phyloP scores from a whole-genome alignment of 1,139 yeast species.

The Maudiozyma humilis region DNA sequence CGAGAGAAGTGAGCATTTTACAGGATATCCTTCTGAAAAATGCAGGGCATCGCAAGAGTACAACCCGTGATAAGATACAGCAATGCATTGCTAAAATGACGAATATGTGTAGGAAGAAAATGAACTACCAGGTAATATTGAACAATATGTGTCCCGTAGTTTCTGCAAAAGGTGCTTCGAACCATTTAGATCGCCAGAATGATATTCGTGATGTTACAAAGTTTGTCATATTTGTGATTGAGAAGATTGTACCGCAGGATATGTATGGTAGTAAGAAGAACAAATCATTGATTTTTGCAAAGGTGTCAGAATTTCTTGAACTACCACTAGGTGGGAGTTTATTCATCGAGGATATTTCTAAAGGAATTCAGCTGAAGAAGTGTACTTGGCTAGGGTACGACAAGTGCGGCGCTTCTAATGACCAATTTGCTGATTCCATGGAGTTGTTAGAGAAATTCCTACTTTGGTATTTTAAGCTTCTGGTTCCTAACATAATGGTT shows the following conservation, averaged over 20 bases:
- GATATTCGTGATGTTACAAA: slow-evolving; percentile 31
- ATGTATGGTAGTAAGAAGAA: slow-evolving; percentile 51
- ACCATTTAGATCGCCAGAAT: slow-evolving; percentile 15
- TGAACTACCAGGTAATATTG: slow-evolving; percentile 15
- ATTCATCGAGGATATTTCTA: slow-evolving; percentile 25
- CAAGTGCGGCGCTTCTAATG: neutral
- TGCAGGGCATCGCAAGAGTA: neutral
- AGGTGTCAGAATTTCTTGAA: slow-evolving; percentile 37
- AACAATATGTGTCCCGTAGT: slow-evolving; percentile 18
- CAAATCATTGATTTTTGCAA: slow-evolving; percentile 35
- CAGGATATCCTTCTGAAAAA: slow-evolving; percentile 1
- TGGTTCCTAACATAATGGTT: slow-evolving; percentile 43
- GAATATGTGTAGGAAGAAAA: slow-evolving; percentile 12
- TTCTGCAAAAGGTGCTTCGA: neutral
- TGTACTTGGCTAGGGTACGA: slow-evolving; percentile 39
- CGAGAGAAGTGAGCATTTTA: slow-evolving; percentile 6
- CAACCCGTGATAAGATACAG: slow-evolving; percentile 1
- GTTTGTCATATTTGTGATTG: slow-evolving; percentile 38
- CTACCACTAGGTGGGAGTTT: slow-evolving; percentile 34
- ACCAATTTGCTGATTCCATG: slow-evolving; percentile 3
- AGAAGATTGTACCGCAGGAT: slow-evolving; percentile 44
- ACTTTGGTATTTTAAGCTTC: slow-evolving; percentile 48
- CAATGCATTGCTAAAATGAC: slow-evolving; percentile 10
- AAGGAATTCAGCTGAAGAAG: slow-evolving; percentile 34
- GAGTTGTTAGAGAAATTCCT: slow-evolving; percentile 25